Conservation (phyloP, 169 alveolate species). For the Ichthyophthirius multifiliis region DNA sequence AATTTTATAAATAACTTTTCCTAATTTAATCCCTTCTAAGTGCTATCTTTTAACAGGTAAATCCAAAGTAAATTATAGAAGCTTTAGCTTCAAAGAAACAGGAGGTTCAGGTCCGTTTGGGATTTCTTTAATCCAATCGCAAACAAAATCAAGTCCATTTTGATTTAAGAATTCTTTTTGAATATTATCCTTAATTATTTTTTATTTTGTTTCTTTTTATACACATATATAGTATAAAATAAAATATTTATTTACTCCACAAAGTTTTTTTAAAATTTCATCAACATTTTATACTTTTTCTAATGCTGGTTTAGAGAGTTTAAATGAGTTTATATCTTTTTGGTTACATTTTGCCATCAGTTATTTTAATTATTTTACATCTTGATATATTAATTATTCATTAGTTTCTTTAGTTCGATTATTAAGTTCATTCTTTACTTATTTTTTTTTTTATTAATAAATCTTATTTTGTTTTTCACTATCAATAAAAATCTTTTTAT, state of each 20-base stretch:
- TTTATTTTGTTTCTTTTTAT: neutral
- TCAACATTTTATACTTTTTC: neutral
- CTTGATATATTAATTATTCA: too few species aligned
- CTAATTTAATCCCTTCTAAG: neutral
- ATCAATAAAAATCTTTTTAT: too few species aligned
- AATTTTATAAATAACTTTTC: neutral
- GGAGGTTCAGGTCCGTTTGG: slow-evolving; percentile 8
- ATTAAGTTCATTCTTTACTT: too few species aligned
- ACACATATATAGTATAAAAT: too few species aligned
- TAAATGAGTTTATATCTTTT: neutral
- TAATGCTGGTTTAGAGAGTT: neutral
- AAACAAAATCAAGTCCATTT: neutral
- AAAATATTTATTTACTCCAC: neutral
- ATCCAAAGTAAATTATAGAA: neutral
- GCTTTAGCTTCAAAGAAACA: neutral
- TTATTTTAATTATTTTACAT: neutral
- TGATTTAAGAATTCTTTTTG: neutral
- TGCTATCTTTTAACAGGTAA: neutral
- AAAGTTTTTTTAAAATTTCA: neutral
- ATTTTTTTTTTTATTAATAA: too few species aligned
- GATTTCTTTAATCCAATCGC: neutral
- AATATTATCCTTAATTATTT: neutral
- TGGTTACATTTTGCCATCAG: neutral
- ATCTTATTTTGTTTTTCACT: too few species aligned
- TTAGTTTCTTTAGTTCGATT: too few species aligned